These are phyloP conservation scores for Phytophthora citricola DNA, from an alignment of 352 stramenopile genomes.

Conservation along the genomic window DNA sequence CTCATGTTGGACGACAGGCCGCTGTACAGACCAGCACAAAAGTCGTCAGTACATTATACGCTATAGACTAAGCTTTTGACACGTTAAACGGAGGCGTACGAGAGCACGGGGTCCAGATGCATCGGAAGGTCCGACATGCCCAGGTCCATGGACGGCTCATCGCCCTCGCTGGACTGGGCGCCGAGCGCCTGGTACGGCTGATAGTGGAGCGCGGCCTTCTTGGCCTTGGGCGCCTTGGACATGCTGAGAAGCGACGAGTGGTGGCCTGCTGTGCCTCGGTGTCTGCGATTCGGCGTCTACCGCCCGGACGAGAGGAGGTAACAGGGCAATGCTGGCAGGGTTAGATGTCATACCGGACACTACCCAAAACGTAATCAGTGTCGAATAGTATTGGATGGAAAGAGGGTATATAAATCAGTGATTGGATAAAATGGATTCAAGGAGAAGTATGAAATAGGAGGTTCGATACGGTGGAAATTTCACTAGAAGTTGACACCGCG, in stretches of 20 bases:
- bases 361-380: conserved; percentile 8
- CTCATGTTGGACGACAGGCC: conserved; percentile 83
- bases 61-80: not conserved
- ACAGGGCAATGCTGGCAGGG: not conserved
- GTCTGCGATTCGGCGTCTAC: conserved; percentile 38
- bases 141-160: conserved; percentile 54
- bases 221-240: conserved; percentile 83
- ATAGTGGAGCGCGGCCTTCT: conserved; percentile 79
- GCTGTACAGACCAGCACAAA: conserved; percentile 34
- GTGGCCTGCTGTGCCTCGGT: conserved; percentile 12
- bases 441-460: not conserved
- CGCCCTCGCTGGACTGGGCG: conserved; percentile 31
- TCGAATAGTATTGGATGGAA: conserved; percentile 7
- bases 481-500: conserved; percentile 34
- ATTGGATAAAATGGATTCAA: conserved; percentile 8
- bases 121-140: conserved; percentile 57
- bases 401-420: not conserved
- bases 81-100: conserved; percentile 40
- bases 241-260: conserved; percentile 36
- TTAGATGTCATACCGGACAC: conserved; percentile 17
- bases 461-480: not conserved
- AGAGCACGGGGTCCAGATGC: conserved; percentile 75
- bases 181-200: conserved; percentile 76
- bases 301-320: conserved; percentile 10
- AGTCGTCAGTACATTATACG: not conserved